phyloP scores from a whole-genome alignment of 208 protist genomes.

The Leishmania guyanensis region DNA sequence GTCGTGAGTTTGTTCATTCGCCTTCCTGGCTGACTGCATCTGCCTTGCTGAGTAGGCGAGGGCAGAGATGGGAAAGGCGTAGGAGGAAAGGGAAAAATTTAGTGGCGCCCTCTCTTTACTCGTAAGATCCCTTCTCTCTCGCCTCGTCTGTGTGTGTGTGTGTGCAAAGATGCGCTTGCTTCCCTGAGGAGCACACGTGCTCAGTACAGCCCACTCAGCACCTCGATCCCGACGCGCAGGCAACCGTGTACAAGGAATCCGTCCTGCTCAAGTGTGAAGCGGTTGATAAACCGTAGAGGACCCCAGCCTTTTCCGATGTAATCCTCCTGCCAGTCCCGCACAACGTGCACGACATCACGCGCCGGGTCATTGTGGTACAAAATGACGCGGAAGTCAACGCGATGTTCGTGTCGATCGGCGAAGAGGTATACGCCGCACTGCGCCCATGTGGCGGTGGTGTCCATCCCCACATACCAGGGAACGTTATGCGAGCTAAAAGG shows the following conservation, averaged over 20 bases:
- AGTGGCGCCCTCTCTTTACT: not conserved
- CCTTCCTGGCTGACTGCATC: not conserved
- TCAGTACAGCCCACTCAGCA: slow-evolving; percentile 36
- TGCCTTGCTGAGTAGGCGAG: not conserved
- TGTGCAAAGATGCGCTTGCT: not conserved
- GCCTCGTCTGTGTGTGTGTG: not conserved
- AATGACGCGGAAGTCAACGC: slow-evolving; percentile 42
- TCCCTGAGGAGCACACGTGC: not conserved
- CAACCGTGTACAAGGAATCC: slow-evolving; percentile 41
- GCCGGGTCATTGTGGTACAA: slow-evolving; percentile 40
- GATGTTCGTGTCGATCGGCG: slow-evolving; percentile 38
- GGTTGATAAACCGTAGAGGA: slow-evolving; percentile 46
- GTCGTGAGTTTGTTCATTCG: not conserved
- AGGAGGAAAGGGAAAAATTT: not conserved
- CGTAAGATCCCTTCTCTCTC: not conserved
- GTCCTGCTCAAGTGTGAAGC: slow-evolving; percentile 19
- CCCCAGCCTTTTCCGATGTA: slow-evolving; percentile 60
- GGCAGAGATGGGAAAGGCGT: not conserved
- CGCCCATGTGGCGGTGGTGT: slow-evolving; percentile 19
- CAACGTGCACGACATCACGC: slow-evolving; percentile 37
- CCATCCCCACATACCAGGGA: slow-evolving; percentile 47
- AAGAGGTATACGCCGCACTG: slow-evolving; percentile 51
- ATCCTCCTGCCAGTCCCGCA: slow-evolving; percentile 44
- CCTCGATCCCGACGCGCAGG: slow-evolving; percentile 43
- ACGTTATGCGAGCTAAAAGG: slow-evolving; percentile 17